Evolutionary conservation across 2,329 filamentous ascomycete genomes (phyloP).

Genomic region (Calonectria fujianensis): DNA sequence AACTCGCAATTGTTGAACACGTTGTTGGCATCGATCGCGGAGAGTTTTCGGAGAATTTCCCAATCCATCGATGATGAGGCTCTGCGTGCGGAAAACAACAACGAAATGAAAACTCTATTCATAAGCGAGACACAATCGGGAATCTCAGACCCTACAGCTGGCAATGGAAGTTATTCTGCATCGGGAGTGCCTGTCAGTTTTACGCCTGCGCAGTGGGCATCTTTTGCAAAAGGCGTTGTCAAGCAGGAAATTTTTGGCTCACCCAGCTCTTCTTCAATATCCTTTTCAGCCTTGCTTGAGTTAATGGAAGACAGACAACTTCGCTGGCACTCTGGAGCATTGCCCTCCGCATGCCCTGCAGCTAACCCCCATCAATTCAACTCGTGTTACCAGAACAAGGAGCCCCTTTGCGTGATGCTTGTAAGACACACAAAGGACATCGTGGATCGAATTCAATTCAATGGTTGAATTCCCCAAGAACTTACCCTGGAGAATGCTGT

Average conservation of each 20-base stretch:
- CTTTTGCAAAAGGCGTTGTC: conserved; percentile 46
- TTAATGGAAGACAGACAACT: conserved; percentile 53
- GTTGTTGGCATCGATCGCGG: conserved; percentile 50
- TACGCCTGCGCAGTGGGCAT: conserved; percentile 47
- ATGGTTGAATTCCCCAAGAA: conserved; percentile 8
- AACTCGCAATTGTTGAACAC: conserved; percentile 54
- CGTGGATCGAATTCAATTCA: conserved; percentile 37
- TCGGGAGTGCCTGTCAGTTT: conserved; percentile 42
- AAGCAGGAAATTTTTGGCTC: conserved; percentile 49
- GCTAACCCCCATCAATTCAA: background rate
- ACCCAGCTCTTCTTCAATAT: background rate
- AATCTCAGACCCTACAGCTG: background rate
- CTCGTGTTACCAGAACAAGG: conserved; percentile 36
- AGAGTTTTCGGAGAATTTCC: conserved; percentile 51
- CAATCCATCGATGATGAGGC: conserved; percentile 49
- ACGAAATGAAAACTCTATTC: conserved; percentile 44
- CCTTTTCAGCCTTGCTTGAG: conserved; percentile 46
- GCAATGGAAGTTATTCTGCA: background rate
- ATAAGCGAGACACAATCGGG: conserved; percentile 39
- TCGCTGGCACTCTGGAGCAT: conserved; percentile 50
- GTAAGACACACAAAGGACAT: conserved; percentile 52
- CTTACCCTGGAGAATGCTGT: background rate
- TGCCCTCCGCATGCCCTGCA: background rate
- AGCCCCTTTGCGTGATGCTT: conserved; percentile 51
- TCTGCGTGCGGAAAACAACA: conserved; percentile 41